phyloP scores from a whole-genome alignment of 1,284 basidiomycete species.

The Cryptococcus hybrid region DNA sequence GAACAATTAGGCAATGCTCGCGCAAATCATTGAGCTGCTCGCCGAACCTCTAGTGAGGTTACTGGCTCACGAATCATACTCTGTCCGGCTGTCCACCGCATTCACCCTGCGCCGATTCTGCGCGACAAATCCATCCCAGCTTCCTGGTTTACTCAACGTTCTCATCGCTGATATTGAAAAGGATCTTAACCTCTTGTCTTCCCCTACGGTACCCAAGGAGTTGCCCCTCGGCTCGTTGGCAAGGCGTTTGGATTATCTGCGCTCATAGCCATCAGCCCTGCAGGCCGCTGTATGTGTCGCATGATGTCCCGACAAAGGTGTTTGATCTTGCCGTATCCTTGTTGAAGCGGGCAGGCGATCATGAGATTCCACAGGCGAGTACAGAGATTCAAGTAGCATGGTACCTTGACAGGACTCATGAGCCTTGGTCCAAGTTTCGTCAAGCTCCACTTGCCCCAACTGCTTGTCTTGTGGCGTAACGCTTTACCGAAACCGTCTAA shows the following conservation, averaged over 20 bases:
- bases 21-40: constrained; percentile 83
- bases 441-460: constrained; percentile 82
- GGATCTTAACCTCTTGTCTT: constrained; percentile 54
- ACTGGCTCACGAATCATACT: constrained; percentile 81
- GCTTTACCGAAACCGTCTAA: constrained; percentile 90
- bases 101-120: constrained; percentile 90
- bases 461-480: constrained; percentile 94
- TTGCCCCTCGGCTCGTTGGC: constrained; percentile 71
- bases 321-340: constrained; percentile 88
- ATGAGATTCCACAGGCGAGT: constrained; percentile 76
- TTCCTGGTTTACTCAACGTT: constrained; percentile 77
- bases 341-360: constrained; percentile 86
- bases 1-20: constrained; percentile 85
- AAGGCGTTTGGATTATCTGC: constrained; percentile 86
- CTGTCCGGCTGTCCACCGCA: constrained; percentile 78
- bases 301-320: constrained; percentile 86
- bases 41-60: constrained; percentile 82
- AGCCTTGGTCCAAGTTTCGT: constrained; percentile 92
- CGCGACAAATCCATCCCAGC: constrained; percentile 76
- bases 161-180: constrained; percentile 77
- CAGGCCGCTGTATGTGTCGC: constrained; percentile 89
- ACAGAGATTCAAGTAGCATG: constrained; percentile 93
- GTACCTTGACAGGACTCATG: constrained; percentile 84
- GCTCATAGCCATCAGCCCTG: constrained; percentile 79
- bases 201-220: constrained; percentile 71